Evolutionary conservation across 164 flowering plant genomes (phyloP).

Genomic region (Saururus chinensis): DNA sequence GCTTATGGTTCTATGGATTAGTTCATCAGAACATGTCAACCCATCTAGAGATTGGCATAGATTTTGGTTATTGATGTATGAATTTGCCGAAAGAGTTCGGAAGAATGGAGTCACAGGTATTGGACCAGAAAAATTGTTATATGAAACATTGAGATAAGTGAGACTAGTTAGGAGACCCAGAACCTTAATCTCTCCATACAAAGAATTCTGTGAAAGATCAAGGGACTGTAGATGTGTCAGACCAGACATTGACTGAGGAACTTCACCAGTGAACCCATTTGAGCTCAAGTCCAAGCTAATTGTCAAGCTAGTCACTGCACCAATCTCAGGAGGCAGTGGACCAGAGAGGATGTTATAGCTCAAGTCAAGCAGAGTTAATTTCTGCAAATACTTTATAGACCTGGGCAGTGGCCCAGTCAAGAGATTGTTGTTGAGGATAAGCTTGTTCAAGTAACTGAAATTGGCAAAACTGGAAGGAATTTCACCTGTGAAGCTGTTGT

Average conservation of each 20-base stretch:
- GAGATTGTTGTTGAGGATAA: constrained; percentile 72
- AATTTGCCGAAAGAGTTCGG: constrained; percentile 45
- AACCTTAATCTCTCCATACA: constrained; percentile 52
- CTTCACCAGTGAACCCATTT: constrained; percentile 58
- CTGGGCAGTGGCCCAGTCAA: constrained; percentile 62
- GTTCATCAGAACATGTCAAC: constrained; percentile 50
- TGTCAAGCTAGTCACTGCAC: constrained; percentile 66
- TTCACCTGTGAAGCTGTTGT: constrained; percentile 72
- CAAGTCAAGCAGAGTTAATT: constrained; percentile 77
- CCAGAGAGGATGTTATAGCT: constrained; percentile 77
- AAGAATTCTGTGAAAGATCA: constrained; percentile 69
- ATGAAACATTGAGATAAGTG: constrained; percentile 71
- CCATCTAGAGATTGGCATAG: constrained; percentile 78
- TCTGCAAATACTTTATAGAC: constrained; percentile 54
- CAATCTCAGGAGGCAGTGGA: constrained; percentile 70
- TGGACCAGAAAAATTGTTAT: constrained; percentile 88
- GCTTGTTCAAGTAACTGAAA: constrained; percentile 83
- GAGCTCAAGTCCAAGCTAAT: constrained; percentile 78
- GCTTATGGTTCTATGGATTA: constrained; percentile 24
- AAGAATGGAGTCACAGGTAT: constrained; percentile 82
- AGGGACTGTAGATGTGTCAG: constrained; percentile 79
- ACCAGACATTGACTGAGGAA: constrained; percentile 60
- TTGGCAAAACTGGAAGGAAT: constrained; percentile 78
- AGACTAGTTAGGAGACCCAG: constrained; percentile 67
- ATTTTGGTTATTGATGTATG: constrained; percentile 46